Conservation (phyloP, 2,329 filamentous ascomycete species). For the Grosmannia penicillata region DNA sequence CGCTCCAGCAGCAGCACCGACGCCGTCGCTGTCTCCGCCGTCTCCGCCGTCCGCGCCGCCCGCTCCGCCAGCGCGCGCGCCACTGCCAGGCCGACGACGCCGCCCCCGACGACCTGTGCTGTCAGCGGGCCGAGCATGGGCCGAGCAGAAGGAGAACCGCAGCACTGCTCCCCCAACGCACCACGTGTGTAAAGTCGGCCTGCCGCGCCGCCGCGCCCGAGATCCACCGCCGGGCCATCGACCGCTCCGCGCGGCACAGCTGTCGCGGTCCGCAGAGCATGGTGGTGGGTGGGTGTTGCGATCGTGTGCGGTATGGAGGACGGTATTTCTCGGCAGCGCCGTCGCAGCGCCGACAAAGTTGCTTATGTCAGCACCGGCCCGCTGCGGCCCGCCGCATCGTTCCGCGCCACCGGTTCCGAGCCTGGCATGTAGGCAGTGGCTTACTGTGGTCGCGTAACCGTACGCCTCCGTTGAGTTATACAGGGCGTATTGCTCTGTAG, state of each 20-base stretch:
- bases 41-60: slow-evolving; percentile 16
- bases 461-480: no score
- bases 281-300: neutral
- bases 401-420: no score
- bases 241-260: no score
- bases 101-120: slow-evolving; percentile 38
- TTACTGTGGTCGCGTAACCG: no score
- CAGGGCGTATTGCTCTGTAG: no score
- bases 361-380: no score
- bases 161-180: slow-evolving; percentile 8
- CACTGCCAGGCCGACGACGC: slow-evolving; percentile 65
- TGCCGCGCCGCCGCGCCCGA: slow-evolving; percentile 18
- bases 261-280: neutral
- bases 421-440: no score
- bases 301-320: no score
- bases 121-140: neutral
- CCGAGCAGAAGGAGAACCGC: neutral
- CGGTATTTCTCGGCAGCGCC: no score
- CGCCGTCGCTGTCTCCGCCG: slow-evolving; percentile 22
- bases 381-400: no score
- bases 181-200: slow-evolving; percentile 28
- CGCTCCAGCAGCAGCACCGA: slow-evolving; percentile 71
- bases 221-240: slow-evolving; percentile 13
- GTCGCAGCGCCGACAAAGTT: no score
- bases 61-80: slow-evolving; percentile 51